These are phyloP conservation scores for Herpotrichia juniperi DNA, from an alignment of 2,329 filamentous ascomycete species.

Conservation along the genomic window DNA sequence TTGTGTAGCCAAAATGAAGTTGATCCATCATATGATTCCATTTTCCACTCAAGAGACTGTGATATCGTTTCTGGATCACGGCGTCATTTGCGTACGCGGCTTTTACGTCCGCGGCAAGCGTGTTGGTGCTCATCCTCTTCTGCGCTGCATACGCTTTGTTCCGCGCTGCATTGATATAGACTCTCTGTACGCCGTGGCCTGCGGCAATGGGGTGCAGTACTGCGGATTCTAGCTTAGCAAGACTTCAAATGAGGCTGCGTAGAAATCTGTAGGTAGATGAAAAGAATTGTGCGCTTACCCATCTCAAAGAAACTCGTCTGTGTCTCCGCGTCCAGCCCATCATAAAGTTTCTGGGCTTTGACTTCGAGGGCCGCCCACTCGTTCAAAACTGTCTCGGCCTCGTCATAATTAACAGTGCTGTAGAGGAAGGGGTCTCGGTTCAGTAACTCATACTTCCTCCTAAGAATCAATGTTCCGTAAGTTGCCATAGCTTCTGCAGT, in stretches of 20 bases:
- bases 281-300: too few relatives aligned
- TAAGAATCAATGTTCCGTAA: slow-evolving; percentile 60
- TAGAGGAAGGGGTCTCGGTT: slow-evolving; percentile 62
- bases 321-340: slow-evolving; percentile 53
- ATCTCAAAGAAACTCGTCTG: slow-evolving; percentile 66
- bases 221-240: too few relatives aligned
- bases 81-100: slow-evolving; percentile 25
- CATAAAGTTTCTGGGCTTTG: slow-evolving; percentile 61
- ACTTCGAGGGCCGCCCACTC: slow-evolving; percentile 60
- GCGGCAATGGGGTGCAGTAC: slow-evolving; percentile 63
- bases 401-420: slow-evolving; percentile 61
- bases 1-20: slow-evolving; percentile 32
- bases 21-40: slow-evolving; percentile 42
- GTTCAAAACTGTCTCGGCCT: slow-evolving; percentile 61
- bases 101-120: slow-evolving; percentile 26
- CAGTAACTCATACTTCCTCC: slow-evolving; percentile 65
- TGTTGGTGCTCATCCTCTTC: slow-evolving; percentile 31
- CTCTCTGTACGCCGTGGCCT: slow-evolving; percentile 57
- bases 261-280: too few relatives aligned
- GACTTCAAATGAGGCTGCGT: too few relatives aligned
- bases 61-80: slow-evolving; percentile 28
- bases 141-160: slow-evolving; percentile 31
- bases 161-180: slow-evolving; percentile 27
- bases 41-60: slow-evolving; percentile 31
- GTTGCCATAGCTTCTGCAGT: slow-evolving; percentile 59